Percentiles rank a stretch among this genome's conserved stretches.
Evolutionary conservation across 768 basidiomycete species (phyloP).

Genomic region (Macrocybe gigantea): DNA sequence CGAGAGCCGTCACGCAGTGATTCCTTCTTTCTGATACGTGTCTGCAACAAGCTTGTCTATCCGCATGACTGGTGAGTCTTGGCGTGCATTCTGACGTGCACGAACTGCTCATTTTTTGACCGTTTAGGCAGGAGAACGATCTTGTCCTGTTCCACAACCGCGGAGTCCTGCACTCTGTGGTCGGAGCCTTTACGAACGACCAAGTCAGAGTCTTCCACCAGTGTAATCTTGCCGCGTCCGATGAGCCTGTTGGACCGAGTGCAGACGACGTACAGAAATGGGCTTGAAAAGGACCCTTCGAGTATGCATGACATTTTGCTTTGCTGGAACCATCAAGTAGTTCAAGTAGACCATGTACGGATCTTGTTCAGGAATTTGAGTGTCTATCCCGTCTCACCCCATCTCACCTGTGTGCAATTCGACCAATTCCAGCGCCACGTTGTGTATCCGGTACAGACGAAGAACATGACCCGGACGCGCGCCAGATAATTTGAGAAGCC

Average conservation of each 20-base stretch:
- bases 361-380: background rate
- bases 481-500: too few relatives aligned
- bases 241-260: conserved; percentile 62
- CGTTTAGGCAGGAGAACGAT: conserved; percentile 47
- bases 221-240: conserved; percentile 82
- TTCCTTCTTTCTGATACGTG: background rate
- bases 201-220: conserved; percentile 77
- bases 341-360: background rate
- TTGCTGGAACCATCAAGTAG: too few relatives aligned
- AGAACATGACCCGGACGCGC: too few relatives aligned
- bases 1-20: conserved; percentile 13
- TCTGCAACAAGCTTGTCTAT: conserved; percentile 57
- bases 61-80: conserved; percentile 73
- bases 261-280: conserved; percentile 62
- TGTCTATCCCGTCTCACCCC: too few relatives aligned
- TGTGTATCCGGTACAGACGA: too few relatives aligned
- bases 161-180: conserved; percentile 74
- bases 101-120: background rate
- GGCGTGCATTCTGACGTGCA: background rate
- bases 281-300: conserved; percentile 25
- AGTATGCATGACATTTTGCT: too few relatives aligned
- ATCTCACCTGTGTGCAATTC: too few relatives aligned
- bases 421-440: too few relatives aligned
- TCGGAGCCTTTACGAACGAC: conserved; percentile 65
- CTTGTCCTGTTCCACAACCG: conserved; percentile 86